Evolutionary conservation across 2,329 filamentous ascomycete species (phyloP).

Genomic region (Penicillium sclerotiorum): DNA sequence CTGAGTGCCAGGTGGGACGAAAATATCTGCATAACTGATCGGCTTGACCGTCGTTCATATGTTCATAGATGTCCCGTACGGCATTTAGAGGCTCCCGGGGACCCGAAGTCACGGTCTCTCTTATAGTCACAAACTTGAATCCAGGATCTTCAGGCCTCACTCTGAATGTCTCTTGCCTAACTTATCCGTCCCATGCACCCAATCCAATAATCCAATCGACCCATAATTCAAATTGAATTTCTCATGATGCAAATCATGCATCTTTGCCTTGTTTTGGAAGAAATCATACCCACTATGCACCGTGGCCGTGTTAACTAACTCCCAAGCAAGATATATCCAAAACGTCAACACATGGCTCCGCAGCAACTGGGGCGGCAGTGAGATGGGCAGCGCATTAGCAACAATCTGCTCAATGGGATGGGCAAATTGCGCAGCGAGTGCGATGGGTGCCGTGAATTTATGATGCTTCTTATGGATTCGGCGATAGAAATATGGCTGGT

Average conservation of each 20-base stretch:
- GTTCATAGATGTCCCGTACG: no score
- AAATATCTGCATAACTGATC: no score
- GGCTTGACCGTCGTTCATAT: no score
- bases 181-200: conserved; percentile 55
- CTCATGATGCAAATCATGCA: conserved; percentile 62
- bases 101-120: neutral
- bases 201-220: conserved; percentile 56
- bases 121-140: neutral
- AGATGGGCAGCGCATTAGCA: conserved; percentile 57
- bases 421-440: conserved; percentile 59
- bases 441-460: conserved; percentile 58
- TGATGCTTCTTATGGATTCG: conserved; percentile 61
- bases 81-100: no score
- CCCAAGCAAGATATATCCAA: conserved; percentile 53
- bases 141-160: neutral
- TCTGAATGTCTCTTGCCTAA: conserved; percentile 19
- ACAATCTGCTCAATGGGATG: conserved; percentile 61
- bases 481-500: conserved; percentile 52
- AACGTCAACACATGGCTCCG: conserved; percentile 55
- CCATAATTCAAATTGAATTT: conserved; percentile 59
- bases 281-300: conserved; percentile 64
- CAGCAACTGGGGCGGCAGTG: conserved; percentile 52
- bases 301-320: conserved; percentile 56
- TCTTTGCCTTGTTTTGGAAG: conserved; percentile 46
- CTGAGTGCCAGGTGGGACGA: no score